Percentiles rank a stretch among this genome's conserved stretches.
phyloP scores from a whole-genome alignment of 1,284 basidiomycete species.

The Pterula multifida region DNA sequence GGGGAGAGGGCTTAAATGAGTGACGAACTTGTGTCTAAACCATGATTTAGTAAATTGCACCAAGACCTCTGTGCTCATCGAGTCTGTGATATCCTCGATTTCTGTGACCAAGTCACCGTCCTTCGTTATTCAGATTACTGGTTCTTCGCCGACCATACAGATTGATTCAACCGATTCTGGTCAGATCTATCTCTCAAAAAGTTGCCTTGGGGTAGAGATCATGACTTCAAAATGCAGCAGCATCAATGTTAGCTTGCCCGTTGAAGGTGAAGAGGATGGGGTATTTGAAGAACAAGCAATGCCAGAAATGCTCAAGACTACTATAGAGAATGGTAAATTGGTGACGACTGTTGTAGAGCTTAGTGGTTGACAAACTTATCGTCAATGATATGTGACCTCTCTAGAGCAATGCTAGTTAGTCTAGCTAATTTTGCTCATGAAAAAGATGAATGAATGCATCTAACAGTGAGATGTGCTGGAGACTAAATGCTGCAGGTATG shows the following conservation, averaged over 20 bases:
- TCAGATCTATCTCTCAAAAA: constrained; percentile 87
- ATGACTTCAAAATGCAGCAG: constrained; percentile 92
- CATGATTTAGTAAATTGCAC: constrained; percentile 65
- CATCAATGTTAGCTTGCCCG: constrained; percentile 87
- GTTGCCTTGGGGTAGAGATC: constrained; percentile 74
- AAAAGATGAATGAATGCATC: too few relatives aligned
- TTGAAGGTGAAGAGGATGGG: constrained; percentile 83
- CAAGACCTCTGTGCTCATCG: constrained; percentile 83
- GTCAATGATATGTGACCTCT: too few relatives aligned
- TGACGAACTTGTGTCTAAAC: constrained; percentile 7
- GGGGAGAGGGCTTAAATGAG: constrained; percentile 23
- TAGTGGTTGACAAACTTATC: constrained; percentile 51
- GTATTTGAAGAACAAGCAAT: constrained; percentile 85
- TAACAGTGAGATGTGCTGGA: too few relatives aligned
- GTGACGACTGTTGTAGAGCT: constrained; percentile 88
- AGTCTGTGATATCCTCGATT: constrained; percentile 84
- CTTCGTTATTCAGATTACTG: constrained; percentile 89
- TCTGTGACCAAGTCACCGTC: constrained; percentile 86
- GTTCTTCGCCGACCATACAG: constrained; percentile 83
- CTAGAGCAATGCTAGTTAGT: too few relatives aligned
- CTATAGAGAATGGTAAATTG: constrained; percentile 74
- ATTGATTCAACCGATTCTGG: constrained; percentile 93
- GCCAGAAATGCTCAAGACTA: constrained; percentile 93
- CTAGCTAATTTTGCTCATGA: too few relatives aligned
- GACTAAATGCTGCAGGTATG: too few relatives aligned